A percentile compares a stretch with the other conserved stretches of the same genome.
Conservation (phyloP, 306 rosid species). For the Urtica urens region DNA sequence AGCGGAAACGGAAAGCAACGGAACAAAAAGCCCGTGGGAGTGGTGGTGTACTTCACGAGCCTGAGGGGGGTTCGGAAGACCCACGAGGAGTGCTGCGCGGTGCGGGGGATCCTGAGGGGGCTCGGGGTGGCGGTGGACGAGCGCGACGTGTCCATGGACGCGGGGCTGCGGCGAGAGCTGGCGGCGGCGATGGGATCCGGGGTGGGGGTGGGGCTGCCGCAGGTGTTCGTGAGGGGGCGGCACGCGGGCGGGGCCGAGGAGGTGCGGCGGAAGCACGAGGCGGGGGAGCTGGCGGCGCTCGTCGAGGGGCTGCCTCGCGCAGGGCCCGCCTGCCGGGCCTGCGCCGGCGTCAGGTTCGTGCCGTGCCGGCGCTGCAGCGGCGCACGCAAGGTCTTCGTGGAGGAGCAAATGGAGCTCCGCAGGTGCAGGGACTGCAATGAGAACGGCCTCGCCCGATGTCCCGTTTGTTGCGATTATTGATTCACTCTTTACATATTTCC, state of each 20-base stretch:
- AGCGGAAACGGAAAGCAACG: slow-evolving; percentile 48
- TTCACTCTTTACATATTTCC: no score
- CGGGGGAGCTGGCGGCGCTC: slow-evolving; percentile 46
- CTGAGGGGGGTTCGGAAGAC: slow-evolving; percentile 67
- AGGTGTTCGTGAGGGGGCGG: slow-evolving; percentile 51
- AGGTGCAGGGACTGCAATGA: slow-evolving; percentile 68
- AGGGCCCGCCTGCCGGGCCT: slow-evolving; percentile 42
- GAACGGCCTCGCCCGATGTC: slow-evolving; percentile 75
- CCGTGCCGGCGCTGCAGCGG: slow-evolving; percentile 65
- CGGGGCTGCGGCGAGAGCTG: slow-evolving; percentile 49
- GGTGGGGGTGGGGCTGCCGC: slow-evolving; percentile 42
- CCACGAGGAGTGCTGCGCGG: slow-evolving; percentile 64
- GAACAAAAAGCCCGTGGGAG: slow-evolving; percentile 2
- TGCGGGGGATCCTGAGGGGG: slow-evolving; percentile 45
- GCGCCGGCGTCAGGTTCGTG: slow-evolving; percentile 69
- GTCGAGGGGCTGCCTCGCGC: slow-evolving; percentile 39
- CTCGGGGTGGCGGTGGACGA: slow-evolving; percentile 62
- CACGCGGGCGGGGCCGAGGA: slow-evolving; percentile 67
- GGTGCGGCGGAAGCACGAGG: slow-evolving; percentile 46
- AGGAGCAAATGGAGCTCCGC: slow-evolving; percentile 35
- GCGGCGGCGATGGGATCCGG: slow-evolving; percentile 32
- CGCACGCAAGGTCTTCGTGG: slow-evolving; percentile 55
- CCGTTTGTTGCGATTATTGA: slow-evolving; percentile 53
- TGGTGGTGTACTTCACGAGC: slow-evolving; percentile 62
- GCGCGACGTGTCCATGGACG: slow-evolving; percentile 78